Evolutionary conservation across 2,329 filamentous ascomycete genomes (phyloP), one percentile per base, ranked within the genome.

Genomic region (Hypoxylon sp.): DNA sequence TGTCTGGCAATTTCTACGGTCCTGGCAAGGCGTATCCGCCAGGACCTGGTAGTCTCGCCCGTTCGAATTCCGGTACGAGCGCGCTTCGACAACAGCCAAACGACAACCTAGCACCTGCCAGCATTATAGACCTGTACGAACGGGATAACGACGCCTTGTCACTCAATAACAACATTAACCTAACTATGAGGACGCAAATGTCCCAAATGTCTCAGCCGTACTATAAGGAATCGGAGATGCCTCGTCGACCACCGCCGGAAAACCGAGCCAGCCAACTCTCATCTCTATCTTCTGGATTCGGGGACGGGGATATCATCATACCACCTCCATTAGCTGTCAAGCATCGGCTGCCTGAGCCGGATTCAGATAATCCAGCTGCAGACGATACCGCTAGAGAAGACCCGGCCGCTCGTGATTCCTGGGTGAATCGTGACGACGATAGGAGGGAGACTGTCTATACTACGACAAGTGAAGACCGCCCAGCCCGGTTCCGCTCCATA

Each of bases 281-380:
- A 0, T 89, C 87, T 0, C 77, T 89, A 3, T 89, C 87, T 0
- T 89, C 87, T 0, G 87, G 87, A 6, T 89, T 89, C 64, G 87
- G 87, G 17, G 87, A 89, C 69, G 85, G 82, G 22, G 84, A 88
- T 46, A 85, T 88, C 26, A 80, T 86, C 30, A 74, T 84, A 24
- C 79, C 80, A 5, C 76, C 74, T 26, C 71, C 54, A 51, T 69
- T 57, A 43, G 64, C 56, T 56, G 70, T 37, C 47, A 66, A 49
- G 58, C 66, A 67, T 34, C 57, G 70, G 24, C 64, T 69, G 34
- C 53, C 58, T 49, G 60, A 49, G 8, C 17, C 37, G 8, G 17
- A 7, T 41, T 41, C 37, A 26, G 52, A 53, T 37, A 52, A 46
- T 48, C 32, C 20, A 32, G 30, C 32, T 4, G 11, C n/a, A 26